Conservation (phyloP, 371 early-diverging fungal genomes). For the Parasitella parasitica region DNA sequence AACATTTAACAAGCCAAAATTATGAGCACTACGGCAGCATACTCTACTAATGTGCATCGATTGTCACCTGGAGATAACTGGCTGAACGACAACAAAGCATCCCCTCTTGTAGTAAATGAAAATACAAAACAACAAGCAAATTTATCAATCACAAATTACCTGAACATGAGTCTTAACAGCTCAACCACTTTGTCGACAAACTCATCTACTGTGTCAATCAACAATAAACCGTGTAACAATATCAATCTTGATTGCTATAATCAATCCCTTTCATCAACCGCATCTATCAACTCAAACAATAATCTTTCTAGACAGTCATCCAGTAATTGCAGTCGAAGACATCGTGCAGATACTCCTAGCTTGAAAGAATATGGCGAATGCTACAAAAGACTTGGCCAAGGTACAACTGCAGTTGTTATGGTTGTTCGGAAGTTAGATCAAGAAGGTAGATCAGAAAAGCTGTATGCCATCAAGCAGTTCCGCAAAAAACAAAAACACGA, state of each 20-base stretch:
- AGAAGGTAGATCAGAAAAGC: slow-evolving; percentile 55
- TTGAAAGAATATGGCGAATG: slow-evolving; percentile 79
- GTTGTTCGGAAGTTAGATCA: slow-evolving; percentile 70
- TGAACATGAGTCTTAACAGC: slow-evolving; percentile 13
- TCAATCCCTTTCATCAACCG: not conserved
- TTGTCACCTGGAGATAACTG: slow-evolving; percentile 28
- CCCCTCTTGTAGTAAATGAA: slow-evolving; percentile 16
- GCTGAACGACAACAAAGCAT: slow-evolving; percentile 21
- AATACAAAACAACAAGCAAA: slow-evolving; percentile 22
- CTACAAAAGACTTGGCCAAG: slow-evolving; percentile 80
- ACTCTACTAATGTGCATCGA: slow-evolving; percentile 16
- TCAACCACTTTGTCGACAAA: slow-evolving; percentile 20
- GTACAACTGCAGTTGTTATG: slow-evolving; percentile 90
- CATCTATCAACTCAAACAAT: not conserved
- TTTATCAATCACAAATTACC: slow-evolving; percentile 1
- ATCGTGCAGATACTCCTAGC: slow-evolving; percentile 31
- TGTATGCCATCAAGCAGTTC: slow-evolving; percentile 92
- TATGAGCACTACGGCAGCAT: slow-evolving; percentile 9
- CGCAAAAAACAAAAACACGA: slow-evolving; percentile 82
- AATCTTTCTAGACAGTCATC: slow-evolving; percentile 15
- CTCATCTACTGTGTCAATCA: slow-evolving; percentile 13
- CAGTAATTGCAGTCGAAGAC: slow-evolving; percentile 9
- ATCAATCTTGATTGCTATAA: not conserved
- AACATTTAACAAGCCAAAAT: no score
- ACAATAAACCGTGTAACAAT: not conserved